These are phyloP conservation scores for Capsicum pubescens DNA, from an alignment of 257 asterid genomes.

Conservation along the genomic window DNA sequence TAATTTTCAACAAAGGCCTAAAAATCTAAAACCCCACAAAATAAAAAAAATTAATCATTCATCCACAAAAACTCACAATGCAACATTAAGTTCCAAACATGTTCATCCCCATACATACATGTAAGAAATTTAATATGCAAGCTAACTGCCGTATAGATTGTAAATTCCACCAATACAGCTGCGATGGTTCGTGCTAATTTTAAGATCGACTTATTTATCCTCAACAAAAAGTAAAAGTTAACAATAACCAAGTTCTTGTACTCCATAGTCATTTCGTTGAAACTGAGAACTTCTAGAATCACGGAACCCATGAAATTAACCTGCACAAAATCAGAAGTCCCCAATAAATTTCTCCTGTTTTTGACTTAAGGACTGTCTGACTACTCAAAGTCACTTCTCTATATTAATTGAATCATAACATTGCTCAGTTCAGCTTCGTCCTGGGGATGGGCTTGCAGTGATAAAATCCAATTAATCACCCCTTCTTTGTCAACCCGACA, in stretches of 20 bases:
- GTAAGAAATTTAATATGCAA: slow-evolving; percentile 84
- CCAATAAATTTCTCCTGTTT: background rate
- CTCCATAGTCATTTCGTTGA: slow-evolving; percentile 56
- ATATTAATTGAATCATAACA: slow-evolving; percentile 50
- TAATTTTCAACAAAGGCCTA: slow-evolving; percentile 85
- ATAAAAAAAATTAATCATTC: slow-evolving; percentile 14
- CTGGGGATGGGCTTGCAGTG: slow-evolving; percentile 79
- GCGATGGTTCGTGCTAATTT: slow-evolving; percentile 69
- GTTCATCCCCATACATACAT: slow-evolving; percentile 55
- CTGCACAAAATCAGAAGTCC: background rate
- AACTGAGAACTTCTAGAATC: slow-evolving; percentile 95
- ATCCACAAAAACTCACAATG: slow-evolving; percentile 28
- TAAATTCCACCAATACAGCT: slow-evolving; percentile 80
- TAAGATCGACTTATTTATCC: background rate
- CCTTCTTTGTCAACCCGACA: slow-evolving; percentile 72
- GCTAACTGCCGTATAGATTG: slow-evolving; percentile 99
- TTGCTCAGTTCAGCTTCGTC: slow-evolving; percentile 50
- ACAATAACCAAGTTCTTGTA: slow-evolving; percentile 41
- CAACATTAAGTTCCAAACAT: background rate
- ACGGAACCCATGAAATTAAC: slow-evolving; percentile 88
- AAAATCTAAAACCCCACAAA: slow-evolving; percentile 65
- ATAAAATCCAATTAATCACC: slow-evolving; percentile 80
- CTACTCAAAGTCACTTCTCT: slow-evolving; percentile 11
- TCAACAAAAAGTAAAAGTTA: background rate
- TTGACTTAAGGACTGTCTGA: slow-evolving; percentile 34